Percentiles rank a stretch among this genome's conserved stretches.
Evolutionary conservation across 371 early-diverging fungal species (phyloP).

Genomic region (Aphelidium insulamus): DNA sequence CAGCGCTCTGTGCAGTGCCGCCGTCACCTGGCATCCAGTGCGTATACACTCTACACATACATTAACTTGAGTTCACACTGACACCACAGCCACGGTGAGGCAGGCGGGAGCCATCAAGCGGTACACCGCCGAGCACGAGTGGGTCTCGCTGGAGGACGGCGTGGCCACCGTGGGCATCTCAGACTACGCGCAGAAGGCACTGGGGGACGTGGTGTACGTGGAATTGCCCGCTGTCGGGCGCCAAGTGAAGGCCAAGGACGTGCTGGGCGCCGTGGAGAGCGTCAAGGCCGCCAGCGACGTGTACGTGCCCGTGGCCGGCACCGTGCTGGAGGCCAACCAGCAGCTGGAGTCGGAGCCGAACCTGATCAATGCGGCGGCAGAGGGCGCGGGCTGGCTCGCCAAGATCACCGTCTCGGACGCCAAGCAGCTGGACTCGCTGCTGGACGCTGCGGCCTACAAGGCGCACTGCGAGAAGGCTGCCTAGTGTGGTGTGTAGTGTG

Average conservation of each 20-base stretch:
- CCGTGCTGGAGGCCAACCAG: constrained; percentile 51
- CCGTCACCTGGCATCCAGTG: too few species aligned
- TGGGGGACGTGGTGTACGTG: constrained; percentile 88
- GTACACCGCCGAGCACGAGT: constrained; percentile 82
- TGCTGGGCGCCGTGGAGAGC: constrained; percentile 66
- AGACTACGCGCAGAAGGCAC: constrained; percentile 65
- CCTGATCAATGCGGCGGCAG: constrained; percentile 54
- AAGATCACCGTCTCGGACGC: constrained; percentile 56
- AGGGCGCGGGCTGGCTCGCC: constrained; percentile 70
- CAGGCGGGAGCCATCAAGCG: too few species aligned
- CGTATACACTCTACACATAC: too few species aligned
- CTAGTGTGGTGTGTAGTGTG: too few species aligned
- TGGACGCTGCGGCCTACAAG: constrained; percentile 48
- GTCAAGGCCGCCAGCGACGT: constrained; percentile 91
- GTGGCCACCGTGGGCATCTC: constrained; percentile 82
- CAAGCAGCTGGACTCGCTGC: constrained; percentile 38
- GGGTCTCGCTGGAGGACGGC: constrained; percentile 47
- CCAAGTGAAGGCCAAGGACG: too few species aligned
- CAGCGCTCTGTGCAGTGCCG: too few species aligned
- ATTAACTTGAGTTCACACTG: too few species aligned
- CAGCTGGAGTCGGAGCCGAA: constrained; percentile 35
- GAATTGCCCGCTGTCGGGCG: constrained; percentile 34
- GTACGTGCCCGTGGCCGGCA: constrained; percentile 68
- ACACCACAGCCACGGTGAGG: too few species aligned
- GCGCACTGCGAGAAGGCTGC: constrained; percentile 16